Evolutionary conservation across 345 rosid genomes (phyloP).

Genomic region (Passiflora organensis): DNA sequence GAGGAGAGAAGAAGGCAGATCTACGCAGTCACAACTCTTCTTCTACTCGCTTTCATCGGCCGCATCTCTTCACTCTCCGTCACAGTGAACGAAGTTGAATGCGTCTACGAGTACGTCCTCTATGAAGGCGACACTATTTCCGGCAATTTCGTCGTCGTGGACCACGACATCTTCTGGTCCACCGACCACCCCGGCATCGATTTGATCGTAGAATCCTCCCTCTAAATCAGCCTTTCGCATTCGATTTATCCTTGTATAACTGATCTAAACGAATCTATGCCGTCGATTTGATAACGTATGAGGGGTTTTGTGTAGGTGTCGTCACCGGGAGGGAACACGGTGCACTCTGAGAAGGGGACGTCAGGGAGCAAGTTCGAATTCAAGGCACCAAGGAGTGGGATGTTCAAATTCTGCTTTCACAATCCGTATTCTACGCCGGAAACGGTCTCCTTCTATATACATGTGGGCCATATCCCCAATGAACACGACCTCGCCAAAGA

Average conservation of each 20-base stretch:
- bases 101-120: constrained; percentile 87
- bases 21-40: constrained; percentile 28
- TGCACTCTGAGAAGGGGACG: constrained; percentile 67
- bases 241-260: too few relatives aligned
- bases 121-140: constrained; percentile 89
- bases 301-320: constrained; percentile 87
- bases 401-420: constrained; percentile 95
- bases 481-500: constrained; percentile 95
- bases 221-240: too few relatives aligned
- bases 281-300: too few relatives aligned
- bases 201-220: constrained; percentile 51
- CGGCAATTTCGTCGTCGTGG: constrained; percentile 96
- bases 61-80: constrained; percentile 71
- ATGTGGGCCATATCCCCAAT: constrained; percentile 89
- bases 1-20: constrained; percentile 35
- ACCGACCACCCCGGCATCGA: constrained; percentile 98
- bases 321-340: constrained; percentile 71
- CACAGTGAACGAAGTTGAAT: constrained; percentile 78
- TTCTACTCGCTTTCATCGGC: constrained; percentile 33
- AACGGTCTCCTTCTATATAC: constrained; percentile 90
- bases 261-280: too few relatives aligned
- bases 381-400: constrained; percentile 90
- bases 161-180: constrained; percentile 97
- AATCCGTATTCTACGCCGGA: constrained; percentile 87
- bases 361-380: constrained; percentile 94